Base-by-base conservation (phyloP, 352 stramenopile species). In the Achlya hypogyna region DNA sequence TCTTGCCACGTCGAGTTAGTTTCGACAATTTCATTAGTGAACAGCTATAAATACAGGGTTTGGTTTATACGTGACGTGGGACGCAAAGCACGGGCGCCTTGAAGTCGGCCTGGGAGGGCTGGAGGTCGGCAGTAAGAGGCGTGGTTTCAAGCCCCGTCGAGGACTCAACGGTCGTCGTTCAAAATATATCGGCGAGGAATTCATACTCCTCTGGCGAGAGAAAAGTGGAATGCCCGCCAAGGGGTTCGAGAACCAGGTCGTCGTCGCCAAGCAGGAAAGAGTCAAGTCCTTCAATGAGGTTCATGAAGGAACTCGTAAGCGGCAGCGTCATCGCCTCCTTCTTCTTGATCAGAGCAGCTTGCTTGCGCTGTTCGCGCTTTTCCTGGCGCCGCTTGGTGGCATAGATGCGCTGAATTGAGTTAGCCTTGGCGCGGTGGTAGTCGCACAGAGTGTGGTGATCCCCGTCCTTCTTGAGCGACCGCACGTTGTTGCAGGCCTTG, bases 391-490 rank as follows among this genome's bases (percentile, higher is more conserved):
- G 60, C 25, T 67, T 67, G 18, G 60, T 47, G 5, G 60, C 60
- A 32, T 67, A 67, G 29, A 58, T 67, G 14, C 51, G 40, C 31
- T 67, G 60, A 14, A 67, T 47, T 23, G 60, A 67, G 34, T 67
- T 67, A 43, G 60, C 60, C 25, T 58, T 67, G 45, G 43, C 42
- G 29, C 60, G 60, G 25, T 67, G 60, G 6, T 56, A 10, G 20
- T 51, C 60, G 28, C 60, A 67, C 8, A 67, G 60, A 12, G 51
- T 67, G 51, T 67, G 60, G 45, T 51, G 20, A 5, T 67, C 60
- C 29, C 60, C 60, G 51, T 67, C 60, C 32, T 67, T 67, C 60
- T 67, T 67, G 6, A 56, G 51, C 22, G 60, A 56, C n/a, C 60
- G 60, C 1, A 35, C 27, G 34, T 67, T 67, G 28, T 28, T 67